These are phyloP conservation scores for Calonectria multiphialidica DNA, from an alignment of 2,329 filamentous ascomycete genomes.

Conservation along the genomic window DNA sequence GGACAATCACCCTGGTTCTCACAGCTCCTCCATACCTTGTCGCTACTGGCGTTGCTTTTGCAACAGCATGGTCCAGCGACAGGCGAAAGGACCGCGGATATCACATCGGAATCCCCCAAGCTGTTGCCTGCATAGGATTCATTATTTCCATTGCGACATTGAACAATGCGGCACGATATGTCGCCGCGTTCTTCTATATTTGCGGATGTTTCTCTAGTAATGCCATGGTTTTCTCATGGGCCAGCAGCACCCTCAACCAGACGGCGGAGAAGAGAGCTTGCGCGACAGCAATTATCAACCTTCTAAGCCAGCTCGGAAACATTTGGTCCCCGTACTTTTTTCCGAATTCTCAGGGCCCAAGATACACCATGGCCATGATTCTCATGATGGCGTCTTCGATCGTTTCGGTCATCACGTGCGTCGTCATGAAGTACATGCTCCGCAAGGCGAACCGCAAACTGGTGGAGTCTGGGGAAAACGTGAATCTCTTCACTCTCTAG, in stretches of 20 bases:
- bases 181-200: slow-evolving; percentile 34
- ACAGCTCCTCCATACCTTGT: slow-evolving; percentile 43
- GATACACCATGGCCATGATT: slow-evolving; percentile 13
- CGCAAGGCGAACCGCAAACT: slow-evolving; percentile 18
- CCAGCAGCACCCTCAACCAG: slow-evolving; percentile 46
- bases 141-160: slow-evolving; percentile 38
- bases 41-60: slow-evolving; percentile 28
- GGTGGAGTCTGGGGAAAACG: background rate
- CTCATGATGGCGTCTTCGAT: slow-evolving; percentile 12
- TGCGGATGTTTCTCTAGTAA: slow-evolving; percentile 44
- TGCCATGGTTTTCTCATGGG: slow-evolving; percentile 51
- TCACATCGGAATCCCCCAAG: slow-evolving; percentile 32
- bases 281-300: slow-evolving; percentile 29
- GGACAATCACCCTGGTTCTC: slow-evolving; percentile 37
- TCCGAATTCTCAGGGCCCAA: background rate
- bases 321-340: slow-evolving; percentile 46
- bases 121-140: slow-evolving; percentile 34
- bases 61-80: slow-evolving; percentile 35
- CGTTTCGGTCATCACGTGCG: background rate
- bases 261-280: slow-evolving; percentile 49
- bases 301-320: slow-evolving; percentile 36
- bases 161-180: slow-evolving; percentile 35
- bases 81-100: slow-evolving; percentile 33
- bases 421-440: slow-evolving; percentile 13
- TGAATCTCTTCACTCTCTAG: slow-evolving; percentile 8